Evolutionary conservation across 305 asterid genomes (phyloP), one percentile per base, ranked within the genome.

Genomic region (Striga hermonthica): DNA sequence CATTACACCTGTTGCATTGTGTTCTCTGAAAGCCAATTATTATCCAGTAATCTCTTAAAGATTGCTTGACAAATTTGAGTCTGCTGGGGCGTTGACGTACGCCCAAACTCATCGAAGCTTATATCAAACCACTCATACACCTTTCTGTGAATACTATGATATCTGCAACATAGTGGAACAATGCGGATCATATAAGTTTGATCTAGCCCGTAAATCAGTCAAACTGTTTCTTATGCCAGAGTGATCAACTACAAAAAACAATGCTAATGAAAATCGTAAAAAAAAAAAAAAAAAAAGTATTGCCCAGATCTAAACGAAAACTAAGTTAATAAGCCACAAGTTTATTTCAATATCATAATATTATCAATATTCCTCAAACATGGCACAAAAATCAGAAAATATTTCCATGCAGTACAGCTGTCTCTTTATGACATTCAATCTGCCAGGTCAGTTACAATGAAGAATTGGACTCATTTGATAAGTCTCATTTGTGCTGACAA

Each of bases 41-140:
- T 88, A 10, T 88, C 96, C 68, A 82, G 68, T 40, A 93, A 72
- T 66, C 80, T 90, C 76, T 82, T 84, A 79, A 93, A 93, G 72
- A 93, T 84, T 67, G 89, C 78, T 76, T 93, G 99, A 65, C 99
- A 93, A 68, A 86, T 82, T 82, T 84, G 92, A 53, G 96, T 90
- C 81, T 93, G 99, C 72, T 93, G 83, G 1, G 96, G 87, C 73
- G 82, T 88, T 64, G 99, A 93, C 9, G 99, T 93, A 54, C 99
- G 94, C 11, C 99, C 97, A 79, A 93, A 93, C 74, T 90, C 88
- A 74, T 93, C 97, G 39, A 93, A 93, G 71, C 87, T 84, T 75
- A 93, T 93, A 68, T 78, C 65, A 66, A 93, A 93, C 99, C 99
- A 93, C 16, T 88, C 54, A 45, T 93, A 93, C 3, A 93, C 95